These are phyloP conservation scores for Dictyostelium citrinum DNA, from an alignment of 78 protist species.

Conservation along the genomic window DNA sequence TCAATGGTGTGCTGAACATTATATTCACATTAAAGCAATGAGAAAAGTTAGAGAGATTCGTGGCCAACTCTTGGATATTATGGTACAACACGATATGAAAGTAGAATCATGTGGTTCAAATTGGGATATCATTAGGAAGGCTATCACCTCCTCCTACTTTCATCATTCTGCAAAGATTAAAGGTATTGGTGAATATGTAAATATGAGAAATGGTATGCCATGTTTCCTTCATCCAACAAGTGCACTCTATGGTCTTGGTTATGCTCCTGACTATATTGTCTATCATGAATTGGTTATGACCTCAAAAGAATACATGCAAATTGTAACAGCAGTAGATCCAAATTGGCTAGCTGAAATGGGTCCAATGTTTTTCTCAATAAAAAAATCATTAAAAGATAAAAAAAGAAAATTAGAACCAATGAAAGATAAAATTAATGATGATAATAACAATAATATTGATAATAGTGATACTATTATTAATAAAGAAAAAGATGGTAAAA, in stretches of 20 bases:
- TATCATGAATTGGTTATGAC: conserved; percentile 99
- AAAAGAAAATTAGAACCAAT: conserved; percentile 12
- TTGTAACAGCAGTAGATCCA: conserved; percentile 98
- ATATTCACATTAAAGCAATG: conserved; percentile 94
- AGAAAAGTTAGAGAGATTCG: conserved; percentile 86
- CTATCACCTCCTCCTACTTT: conserved; percentile 94
- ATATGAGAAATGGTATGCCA: conserved; percentile 97
- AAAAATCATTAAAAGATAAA: conserved; percentile 47
- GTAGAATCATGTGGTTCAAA: conserved; percentile 82
- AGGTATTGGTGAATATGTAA: conserved; percentile 96
- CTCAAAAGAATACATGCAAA: conserved; percentile 96
- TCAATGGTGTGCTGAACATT: conserved; percentile 95
- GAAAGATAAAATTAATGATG: not conserved
- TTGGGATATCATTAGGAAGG: conserved; percentile 94
- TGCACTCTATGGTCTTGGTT: conserved; percentile 93
- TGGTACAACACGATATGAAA: conserved; percentile 72
- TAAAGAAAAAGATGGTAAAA: not conserved
- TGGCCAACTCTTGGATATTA: conserved; percentile 94
- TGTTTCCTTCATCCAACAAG: conserved; percentile 97
- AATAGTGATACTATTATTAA: not conserved
- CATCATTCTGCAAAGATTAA: conserved; percentile 90
- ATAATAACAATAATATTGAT: not conserved
- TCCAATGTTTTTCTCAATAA: conserved; percentile 88
- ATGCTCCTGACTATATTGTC: conserved; percentile 97
- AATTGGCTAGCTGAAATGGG: conserved; percentile 98